Base-by-base conservation (phyloP, 2,329 filamentous ascomycete genomes). In the Colletotrichum neosansevieriae region DNA sequence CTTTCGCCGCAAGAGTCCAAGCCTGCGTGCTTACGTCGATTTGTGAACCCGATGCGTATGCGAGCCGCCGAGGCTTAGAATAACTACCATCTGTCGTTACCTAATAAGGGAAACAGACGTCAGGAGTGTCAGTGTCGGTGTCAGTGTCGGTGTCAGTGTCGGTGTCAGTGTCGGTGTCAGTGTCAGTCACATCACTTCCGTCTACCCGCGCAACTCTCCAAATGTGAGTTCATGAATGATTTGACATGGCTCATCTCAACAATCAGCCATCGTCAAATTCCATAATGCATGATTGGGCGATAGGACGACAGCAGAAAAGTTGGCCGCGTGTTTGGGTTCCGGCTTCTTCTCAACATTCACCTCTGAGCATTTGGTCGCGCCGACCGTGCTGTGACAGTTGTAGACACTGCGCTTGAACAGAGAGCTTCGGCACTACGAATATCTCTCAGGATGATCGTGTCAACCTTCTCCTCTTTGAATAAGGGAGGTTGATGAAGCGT, bases 191-290 rank as follows among this genome's bases (percentile, higher is more conserved):
- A 51, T 51, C 24, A 29, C 21, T 24, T 51, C 24, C 49, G 29
- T 34, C 49, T 51, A 24, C 21, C 49, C n/a, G 13, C 29, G 6
- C 29, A 29, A 29, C 29, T 13, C 19, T 15, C 29, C 21, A 10
- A 15, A 24, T 15, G 15, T 32, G 21, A 15, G 19, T 17, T 13
- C 21, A 24, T 13, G 11, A 34, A 50, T 45, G 36, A 65, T 53
- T 53, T 53, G 62, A 59, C 56, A 53, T 60, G 29, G 36, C 38
- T 60, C 62, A 10, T 65, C 62, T 49, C 44, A 53, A 13, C 24
- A 38, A 38, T 38, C 12, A 10, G 9, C 6, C 34, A 38, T 38
- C 3, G 34, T 13, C 34, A 4, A 38, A 38, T 10, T 38, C 10
- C 10, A 12, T 6, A 10, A 12, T 3, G 9, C 34, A 12, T 4